These are phyloP conservation scores for Yamadazyma dushanensis DNA, from an alignment of 1,139 yeast genomes.

Conservation along the genomic window DNA sequence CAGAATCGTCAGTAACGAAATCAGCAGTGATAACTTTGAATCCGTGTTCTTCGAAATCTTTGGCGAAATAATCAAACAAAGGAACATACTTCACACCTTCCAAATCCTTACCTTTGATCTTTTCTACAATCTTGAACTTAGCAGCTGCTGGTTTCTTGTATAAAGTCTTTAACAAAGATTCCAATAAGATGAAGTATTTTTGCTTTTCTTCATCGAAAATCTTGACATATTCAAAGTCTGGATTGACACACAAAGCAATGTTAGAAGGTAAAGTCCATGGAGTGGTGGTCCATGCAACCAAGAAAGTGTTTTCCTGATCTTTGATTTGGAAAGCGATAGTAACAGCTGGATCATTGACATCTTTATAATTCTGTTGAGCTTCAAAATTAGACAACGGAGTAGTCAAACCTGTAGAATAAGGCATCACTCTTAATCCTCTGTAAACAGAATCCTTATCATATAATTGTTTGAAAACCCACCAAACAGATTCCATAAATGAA, in stretches of 20 bases:
- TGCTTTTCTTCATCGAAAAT: constrained; percentile 86
- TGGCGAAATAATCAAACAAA: constrained; percentile 76
- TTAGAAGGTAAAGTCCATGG: constrained; percentile 99
- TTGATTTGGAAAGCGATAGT: constrained; percentile 84
- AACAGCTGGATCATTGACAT: constrained; percentile 94
- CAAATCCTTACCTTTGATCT: constrained; percentile 73
- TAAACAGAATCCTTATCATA: constrained; percentile 84
- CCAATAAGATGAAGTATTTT: constrained; percentile 77
- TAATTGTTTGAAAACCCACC: constrained; percentile 97
- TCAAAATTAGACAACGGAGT: constrained; percentile 97
- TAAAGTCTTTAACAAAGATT: constrained; percentile 73
- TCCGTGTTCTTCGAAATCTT: constrained; percentile 70
- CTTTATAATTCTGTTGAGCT: constrained; percentile 98
- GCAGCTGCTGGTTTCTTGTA: constrained; percentile 95
- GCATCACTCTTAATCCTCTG: constrained; percentile 97
- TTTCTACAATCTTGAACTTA: constrained; percentile 79
- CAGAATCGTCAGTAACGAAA: constrained; percentile 89
- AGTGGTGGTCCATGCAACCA: constrained; percentile 99
- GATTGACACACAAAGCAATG: constrained; percentile 87
- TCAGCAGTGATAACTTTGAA: constrained; percentile 80
- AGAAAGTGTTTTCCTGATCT: constrained; percentile 75
- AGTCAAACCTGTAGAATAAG: constrained; percentile 95
- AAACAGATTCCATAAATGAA: constrained; percentile 92
- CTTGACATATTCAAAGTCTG: constrained; percentile 87
- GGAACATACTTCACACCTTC: constrained; percentile 82